Percentiles rank a stretch among this genome's conserved stretches.
phyloP scores from a whole-genome alignment of 345 rosid genomes.

The Populus nigra region DNA sequence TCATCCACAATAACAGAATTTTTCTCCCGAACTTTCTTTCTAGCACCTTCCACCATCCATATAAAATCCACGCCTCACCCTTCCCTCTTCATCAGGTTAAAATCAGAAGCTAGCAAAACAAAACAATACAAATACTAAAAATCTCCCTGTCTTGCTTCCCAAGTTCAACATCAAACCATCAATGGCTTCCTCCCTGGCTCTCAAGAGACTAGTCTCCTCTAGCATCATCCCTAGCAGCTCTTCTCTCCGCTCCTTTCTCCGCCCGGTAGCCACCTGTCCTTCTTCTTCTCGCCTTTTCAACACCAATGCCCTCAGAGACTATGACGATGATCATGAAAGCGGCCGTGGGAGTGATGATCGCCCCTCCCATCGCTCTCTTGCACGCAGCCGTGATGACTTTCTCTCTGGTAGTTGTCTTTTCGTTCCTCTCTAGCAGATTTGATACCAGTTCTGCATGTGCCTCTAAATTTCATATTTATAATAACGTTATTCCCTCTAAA shows the following conservation, averaged over 20 bases:
- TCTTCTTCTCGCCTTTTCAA: conserved; percentile 38
- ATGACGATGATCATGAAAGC: conserved; percentile 11
- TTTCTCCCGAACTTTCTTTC: no score
- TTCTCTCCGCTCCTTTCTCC: conserved; percentile 19
- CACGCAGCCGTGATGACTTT: conserved; percentile 16
- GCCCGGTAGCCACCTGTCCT: conserved; percentile 13
- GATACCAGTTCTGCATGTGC: no score
- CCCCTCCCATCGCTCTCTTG: conserved; percentile 14
- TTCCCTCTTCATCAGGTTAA: no score
- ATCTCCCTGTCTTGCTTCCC: no score
- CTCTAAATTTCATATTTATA: no score
- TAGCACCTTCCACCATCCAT: no score
- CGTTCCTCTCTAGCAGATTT: background rate
- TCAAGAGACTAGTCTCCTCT: conserved; percentile 33
- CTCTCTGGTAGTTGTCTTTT: conserved; percentile 31
- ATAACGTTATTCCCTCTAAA: background rate
- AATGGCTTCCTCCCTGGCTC: conserved; percentile 45
- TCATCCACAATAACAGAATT: no score
- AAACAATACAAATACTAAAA: no score
- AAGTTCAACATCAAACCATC: background rate
- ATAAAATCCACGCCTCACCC: no score
- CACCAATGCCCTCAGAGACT: conserved; percentile 30
- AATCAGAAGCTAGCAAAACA: no score
- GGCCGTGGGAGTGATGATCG: conserved; percentile 25
- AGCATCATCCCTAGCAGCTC: conserved; percentile 15